These are phyloP conservation scores for Parachlorella kessleri DNA, from an alignment of 139 green algal genomes.

Conservation along the genomic window DNA sequence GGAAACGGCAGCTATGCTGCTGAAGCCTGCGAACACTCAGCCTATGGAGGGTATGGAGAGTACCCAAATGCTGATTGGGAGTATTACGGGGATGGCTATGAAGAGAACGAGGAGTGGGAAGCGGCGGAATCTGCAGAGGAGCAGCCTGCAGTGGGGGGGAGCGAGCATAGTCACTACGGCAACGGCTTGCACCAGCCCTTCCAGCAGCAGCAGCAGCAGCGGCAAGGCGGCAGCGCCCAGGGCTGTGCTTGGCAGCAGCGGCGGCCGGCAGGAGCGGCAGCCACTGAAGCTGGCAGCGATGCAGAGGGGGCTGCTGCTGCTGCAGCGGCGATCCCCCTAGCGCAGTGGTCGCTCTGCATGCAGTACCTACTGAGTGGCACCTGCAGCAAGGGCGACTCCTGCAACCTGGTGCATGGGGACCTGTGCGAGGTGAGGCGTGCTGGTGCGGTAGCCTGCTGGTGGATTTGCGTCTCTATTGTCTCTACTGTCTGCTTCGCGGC, in stretches of 20 bases:
- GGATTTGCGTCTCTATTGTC: too few species aligned
- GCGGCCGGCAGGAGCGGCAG: slow-evolving; percentile 1
- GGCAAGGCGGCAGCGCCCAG: not conserved
- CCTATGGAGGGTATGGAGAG: slow-evolving; percentile 2
- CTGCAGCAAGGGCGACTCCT: slow-evolving; percentile 51
- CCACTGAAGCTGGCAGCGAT: not conserved
- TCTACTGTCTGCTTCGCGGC: too few species aligned
- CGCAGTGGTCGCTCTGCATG: slow-evolving; percentile 61
- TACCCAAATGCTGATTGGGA: not conserved
- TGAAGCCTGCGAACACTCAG: too few species aligned
- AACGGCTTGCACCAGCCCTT: not conserved
- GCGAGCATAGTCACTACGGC: too few species aligned
- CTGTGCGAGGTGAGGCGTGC: slow-evolving; percentile 57
- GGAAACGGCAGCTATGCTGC: too few species aligned
- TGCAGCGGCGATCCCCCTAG: slow-evolving; percentile 28
- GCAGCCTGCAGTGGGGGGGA: too few species aligned
- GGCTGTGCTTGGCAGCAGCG: not conserved
- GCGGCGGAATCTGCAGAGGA: not conserved
- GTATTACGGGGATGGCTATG: not conserved
- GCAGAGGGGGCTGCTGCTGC: not conserved
- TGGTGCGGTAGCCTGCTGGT: too few species aligned
- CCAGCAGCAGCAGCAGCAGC: not conserved
- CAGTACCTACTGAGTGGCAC: slow-evolving; percentile 46
- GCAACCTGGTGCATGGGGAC: slow-evolving; percentile 62
- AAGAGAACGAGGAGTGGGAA: not conserved